Base-by-base conservation (phyloP, 2,329 filamentous ascomycete species). In the Escovopsis sp. region DNA sequence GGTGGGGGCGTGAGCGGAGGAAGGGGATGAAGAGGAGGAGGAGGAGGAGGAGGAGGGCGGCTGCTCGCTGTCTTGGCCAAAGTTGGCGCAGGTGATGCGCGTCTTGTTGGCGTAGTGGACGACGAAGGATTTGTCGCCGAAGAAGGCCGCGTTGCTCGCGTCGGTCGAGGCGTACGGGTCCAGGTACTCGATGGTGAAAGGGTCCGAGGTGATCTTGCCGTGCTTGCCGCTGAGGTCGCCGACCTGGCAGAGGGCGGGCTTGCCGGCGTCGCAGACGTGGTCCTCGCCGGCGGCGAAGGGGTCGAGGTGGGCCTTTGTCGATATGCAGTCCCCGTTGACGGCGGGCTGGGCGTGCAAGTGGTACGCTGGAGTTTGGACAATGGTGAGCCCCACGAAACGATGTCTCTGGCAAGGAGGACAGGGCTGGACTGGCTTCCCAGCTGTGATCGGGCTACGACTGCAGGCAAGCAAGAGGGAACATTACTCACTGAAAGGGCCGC, bases 211-310 rank as follows among this genome's bases (percentile, higher is more conserved):
- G 52, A 83, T 71, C 45, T 68, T 67, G 47, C 81, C 81, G 52
- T 81, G 66, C 64, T 89, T 89, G 55, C 84, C 84, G 51, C 74
- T 73, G 43, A 87, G 66, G 57, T 89, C 84, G 48, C 84, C 84
- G 10, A 84, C 74, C 61, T 89, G 76, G 64, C 84, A 91, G 9
- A 74, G 77, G 46, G 72, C 60, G 7, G 79, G 79, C 7, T 63
- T 54, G 9, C 56, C 50, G 10, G 61, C 32, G 53, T 85, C 67
- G 61, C 84, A 89, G 5, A 70, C 51, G 5, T 76, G 65, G 2
- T 59, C 60, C 53, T 85, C 75, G 47, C 75, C 76, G 39, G 80
- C 78, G 39, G 67, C 56, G 57, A 70, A 84, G 14, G 84, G 83
- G 53, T 88, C 81, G 11, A 86, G 70, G 53, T 89, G 84, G 2